Percentiles rank a stretch among this genome's conserved stretches.
phyloP scores from a whole-genome alignment of 768 basidiomycete genomes.

The Pleurotus tuoliensis region DNA sequence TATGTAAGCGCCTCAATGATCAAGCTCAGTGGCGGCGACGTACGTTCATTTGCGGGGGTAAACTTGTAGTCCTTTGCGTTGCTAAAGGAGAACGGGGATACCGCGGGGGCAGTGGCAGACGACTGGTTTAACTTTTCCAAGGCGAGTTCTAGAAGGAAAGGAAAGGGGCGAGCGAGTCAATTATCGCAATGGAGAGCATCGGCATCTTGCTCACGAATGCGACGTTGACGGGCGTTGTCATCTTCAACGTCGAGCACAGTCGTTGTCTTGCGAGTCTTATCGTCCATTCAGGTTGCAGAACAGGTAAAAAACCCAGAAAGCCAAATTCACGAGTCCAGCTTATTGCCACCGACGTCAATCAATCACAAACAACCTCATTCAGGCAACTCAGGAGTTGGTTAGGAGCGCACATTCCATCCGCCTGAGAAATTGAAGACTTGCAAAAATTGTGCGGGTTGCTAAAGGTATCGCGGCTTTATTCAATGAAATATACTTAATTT shows the following conservation, averaged over 20 bases:
- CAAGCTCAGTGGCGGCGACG: background rate
- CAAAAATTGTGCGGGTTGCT: too few relatives aligned
- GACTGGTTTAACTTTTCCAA: conserved; percentile 5
- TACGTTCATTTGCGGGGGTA: background rate
- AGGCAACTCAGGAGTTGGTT: too few relatives aligned
- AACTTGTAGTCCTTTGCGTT: background rate
- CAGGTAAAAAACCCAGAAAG: background rate
- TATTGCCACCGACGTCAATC: background rate
- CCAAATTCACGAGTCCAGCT: background rate
- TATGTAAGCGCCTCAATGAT: background rate
- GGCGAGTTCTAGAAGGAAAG: background rate
- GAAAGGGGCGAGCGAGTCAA: background rate
- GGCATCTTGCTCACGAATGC: conserved; percentile 32
- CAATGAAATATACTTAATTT: too few relatives aligned
- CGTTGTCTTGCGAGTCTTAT: conserved; percentile 12
- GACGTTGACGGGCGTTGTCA: conserved; percentile 36
- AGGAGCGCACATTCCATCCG: too few relatives aligned
- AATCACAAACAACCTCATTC: background rate
- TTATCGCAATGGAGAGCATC: background rate
- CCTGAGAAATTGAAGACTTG: too few relatives aligned
- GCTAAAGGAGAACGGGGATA: background rate
- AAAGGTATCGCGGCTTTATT: too few relatives aligned
- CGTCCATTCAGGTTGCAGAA: conserved; percentile 6
- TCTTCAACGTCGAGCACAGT: conserved; percentile 42
- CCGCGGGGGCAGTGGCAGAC: background rate